Conservation (phyloP, 192 early-diverging fungal species). For the Polychytrium aggregatum region DNA sequence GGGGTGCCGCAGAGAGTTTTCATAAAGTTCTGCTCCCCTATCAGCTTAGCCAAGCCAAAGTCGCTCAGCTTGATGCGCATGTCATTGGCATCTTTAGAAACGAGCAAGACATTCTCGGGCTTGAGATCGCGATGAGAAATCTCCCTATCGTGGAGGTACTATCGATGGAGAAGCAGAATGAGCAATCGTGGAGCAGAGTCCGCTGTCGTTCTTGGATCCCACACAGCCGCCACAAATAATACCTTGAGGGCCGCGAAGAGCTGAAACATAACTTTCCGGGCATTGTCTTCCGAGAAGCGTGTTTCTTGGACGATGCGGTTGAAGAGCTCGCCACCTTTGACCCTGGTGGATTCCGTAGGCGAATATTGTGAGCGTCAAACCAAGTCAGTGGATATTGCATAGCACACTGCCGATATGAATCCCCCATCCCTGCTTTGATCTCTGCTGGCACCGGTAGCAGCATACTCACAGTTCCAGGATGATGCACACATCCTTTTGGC, state of each 20-base stretch:
- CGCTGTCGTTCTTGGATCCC: too few relatives aligned
- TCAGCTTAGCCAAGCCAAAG: slow-evolving; percentile 74
- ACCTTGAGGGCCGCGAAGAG: slow-evolving; percentile 55
- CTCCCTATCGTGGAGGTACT: slow-evolving; percentile 63
- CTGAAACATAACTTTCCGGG: slow-evolving; percentile 60
- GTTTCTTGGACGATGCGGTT: slow-evolving; percentile 60
- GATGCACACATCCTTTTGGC: slow-evolving; percentile 50
- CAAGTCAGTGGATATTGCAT: slow-evolving; percentile 28
- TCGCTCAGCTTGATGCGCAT: slow-evolving; percentile 74
- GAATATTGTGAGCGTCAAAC: too few relatives aligned
- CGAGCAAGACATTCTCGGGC: slow-evolving; percentile 62
- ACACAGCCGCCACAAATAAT: not conserved
- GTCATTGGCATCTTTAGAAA: slow-evolving; percentile 28
- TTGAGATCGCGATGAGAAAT: slow-evolving; percentile 66
- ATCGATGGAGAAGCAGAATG: too few relatives aligned
- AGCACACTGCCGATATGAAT: too few relatives aligned
- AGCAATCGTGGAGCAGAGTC: too few relatives aligned
- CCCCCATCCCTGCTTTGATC: too few relatives aligned
- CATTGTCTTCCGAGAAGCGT: slow-evolving; percentile 54
- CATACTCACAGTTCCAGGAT: slow-evolving; percentile 53
- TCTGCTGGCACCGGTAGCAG: too few relatives aligned
- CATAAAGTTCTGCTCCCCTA: slow-evolving; percentile 32
- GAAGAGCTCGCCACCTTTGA: slow-evolving; percentile 76
- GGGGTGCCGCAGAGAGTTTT: slow-evolving; percentile 58
- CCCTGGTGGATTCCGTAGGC: too few relatives aligned